Conservation (phyloP, 2,329 filamentous ascomycete species). For the Pseudogymnoascus sp. region DNA sequence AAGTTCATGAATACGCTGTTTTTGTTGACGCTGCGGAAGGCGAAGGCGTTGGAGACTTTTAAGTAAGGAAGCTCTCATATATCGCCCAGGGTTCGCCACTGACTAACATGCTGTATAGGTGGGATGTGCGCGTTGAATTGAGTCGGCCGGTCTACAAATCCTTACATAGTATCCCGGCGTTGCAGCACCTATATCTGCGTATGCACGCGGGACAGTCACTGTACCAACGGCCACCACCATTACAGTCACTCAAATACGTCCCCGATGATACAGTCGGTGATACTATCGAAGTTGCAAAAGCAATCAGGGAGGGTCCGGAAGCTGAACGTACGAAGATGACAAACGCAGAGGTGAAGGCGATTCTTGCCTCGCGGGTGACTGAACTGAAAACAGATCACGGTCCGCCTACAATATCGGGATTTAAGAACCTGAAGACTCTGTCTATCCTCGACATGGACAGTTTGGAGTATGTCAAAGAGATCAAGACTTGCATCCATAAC, state of each 20-base stretch:
- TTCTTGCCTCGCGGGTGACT: neutral
- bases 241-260: conserved; percentile 21
- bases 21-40: conserved; percentile 47
- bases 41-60: conserved; percentile 48
- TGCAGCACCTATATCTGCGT: conserved; percentile 49
- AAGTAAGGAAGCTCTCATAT: conserved; percentile 33
- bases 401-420: conserved; percentile 48
- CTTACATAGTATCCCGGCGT: conserved; percentile 44
- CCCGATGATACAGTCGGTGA: neutral
- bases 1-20: conserved; percentile 58
- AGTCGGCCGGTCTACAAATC: conserved; percentile 49
- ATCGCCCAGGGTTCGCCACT: neutral
- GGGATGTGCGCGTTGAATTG: conserved; percentile 58
- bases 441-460: conserved; percentile 53
- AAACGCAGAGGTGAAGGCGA: neutral
- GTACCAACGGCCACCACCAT: conserved; percentile 42
- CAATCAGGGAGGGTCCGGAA: neutral
- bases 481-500: conserved; percentile 47
- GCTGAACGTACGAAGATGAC: neutral
- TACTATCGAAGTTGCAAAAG: neutral
- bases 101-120: conserved; percentile 32
- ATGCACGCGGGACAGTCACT: conserved; percentile 50
- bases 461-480: conserved; percentile 47
- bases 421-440: conserved; percentile 46
- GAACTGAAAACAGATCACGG: conserved; percentile 24